Evolutionary conservation across 202 grass and related monocot species (phyloP), one percentile per base, ranked within the genome.

Genomic region (Panicum hallii): DNA sequence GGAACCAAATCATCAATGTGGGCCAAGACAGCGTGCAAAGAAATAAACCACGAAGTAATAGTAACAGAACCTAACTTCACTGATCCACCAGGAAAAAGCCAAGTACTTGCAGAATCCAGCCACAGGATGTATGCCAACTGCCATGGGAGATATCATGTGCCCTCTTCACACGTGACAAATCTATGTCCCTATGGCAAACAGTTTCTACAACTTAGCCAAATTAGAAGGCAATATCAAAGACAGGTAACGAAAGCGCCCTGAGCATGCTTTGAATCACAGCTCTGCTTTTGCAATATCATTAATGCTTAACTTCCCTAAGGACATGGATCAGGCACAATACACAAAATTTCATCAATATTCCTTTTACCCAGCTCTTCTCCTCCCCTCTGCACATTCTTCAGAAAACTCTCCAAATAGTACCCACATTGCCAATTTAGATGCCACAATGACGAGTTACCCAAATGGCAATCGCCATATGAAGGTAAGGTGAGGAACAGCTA

Each of bases 161-260:
- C 38, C 11, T 58, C 34, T 3, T 11, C 19, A 76, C 52, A 76
- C 53, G 7, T 0, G 0, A 76, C 38, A 76, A 44, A 76, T 4
- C 11, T 76, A 67, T 7, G 1, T 15, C 54, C 3, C 53, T 44
- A 60, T 0, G n/a, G 20, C 20, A 44, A 26, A 77, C 43, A 16
- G 7, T 77, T 77, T 77, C 32, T 61, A 45, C 54, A 77, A 45
- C n/a, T 17, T n/a, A 5, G n/a, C 22, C n/a, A 61, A 54, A 61
- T 61, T 14, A 43, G 36, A 61, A 26, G 3, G 20, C 53, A 75
- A 26, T 4, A 78, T 65, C 28, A 20, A 20, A 64, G 5, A 34
- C 43, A 48, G 9, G 1, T 36, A 32, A 32, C 26, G 16, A 65
- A 42, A 23, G 52, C 36, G 23, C 36, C 2, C 17, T 42, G 23